phyloP scores from a whole-genome alignment of 108 stramenopile species.

The Cyclotella baltica region DNA sequence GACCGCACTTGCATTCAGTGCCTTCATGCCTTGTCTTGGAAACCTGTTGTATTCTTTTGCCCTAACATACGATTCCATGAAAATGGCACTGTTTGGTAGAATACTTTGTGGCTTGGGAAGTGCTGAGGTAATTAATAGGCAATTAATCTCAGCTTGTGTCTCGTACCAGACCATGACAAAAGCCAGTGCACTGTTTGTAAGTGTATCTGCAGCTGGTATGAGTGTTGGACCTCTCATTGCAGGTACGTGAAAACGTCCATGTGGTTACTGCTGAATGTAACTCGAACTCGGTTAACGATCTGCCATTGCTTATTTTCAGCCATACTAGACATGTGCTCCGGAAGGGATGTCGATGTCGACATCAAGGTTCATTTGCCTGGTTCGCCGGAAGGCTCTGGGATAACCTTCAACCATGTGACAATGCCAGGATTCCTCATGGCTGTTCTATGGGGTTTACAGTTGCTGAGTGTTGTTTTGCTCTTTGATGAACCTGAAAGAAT shows the following conservation, averaged over 20 bases:
- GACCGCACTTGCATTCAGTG: conserved; percentile 63
- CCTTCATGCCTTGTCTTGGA: conserved; percentile 64
- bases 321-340: conserved; percentile 58
- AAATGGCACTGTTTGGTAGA: conserved; percentile 66
- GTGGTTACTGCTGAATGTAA: not conserved
- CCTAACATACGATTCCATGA: conserved; percentile 56
- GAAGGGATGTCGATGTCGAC: conserved; percentile 61
- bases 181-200: conserved; percentile 70
- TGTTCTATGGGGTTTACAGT: conserved; percentile 62
- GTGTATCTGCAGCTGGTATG: conserved; percentile 63
- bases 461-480: conserved; percentile 51
- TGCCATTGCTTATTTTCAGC: conserved; percentile 15
- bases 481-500: conserved; percentile 72
- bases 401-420: conserved; percentile 61
- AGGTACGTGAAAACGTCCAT: conserved; percentile 9
- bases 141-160: conserved; percentile 64
- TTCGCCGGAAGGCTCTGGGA: conserved; percentile 50
- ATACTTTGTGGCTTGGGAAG: conserved; percentile 71
- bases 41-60: conserved; percentile 62
- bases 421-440: conserved; percentile 68
- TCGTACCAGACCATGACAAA: conserved; percentile 62
- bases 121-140: conserved; percentile 70
- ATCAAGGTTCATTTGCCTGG: conserved; percentile 58
- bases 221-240: conserved; percentile 71
- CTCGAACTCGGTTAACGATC: not conserved